A percentile compares a stretch with the other conserved stretches of the same genome.
phyloP scores from a whole-genome alignment of 2,329 filamentous ascomycete species.

The Mariannaea elegans region DNA sequence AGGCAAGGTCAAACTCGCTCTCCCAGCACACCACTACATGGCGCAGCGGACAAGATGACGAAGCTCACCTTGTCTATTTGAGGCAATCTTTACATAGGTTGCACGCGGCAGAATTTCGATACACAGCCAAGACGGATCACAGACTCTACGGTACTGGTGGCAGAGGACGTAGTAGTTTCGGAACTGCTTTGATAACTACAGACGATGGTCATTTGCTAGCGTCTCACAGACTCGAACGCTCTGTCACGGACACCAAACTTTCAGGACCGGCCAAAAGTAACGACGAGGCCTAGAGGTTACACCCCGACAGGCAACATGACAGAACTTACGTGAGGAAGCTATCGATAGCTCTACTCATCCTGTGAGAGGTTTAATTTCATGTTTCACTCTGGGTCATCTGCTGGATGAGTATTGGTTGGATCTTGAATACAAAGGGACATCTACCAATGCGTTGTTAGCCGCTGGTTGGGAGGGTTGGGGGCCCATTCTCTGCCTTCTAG shows the following conservation, averaged over 20 bases:
- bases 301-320: background rate
- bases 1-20: background rate
- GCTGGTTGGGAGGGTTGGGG: background rate
- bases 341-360: background rate
- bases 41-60: conserved; percentile 4
- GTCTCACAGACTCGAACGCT: background rate
- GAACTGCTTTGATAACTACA: conserved; percentile 4
- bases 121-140: conserved; percentile 8
- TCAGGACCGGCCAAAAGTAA: no score
- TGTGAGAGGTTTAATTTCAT: conserved; percentile 1
- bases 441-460: conserved; percentile 1
- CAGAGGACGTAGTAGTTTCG: background rate
- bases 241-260: conserved; percentile 1
- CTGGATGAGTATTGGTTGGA: background rate
- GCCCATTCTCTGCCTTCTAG: conserved; percentile 36
- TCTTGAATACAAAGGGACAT: conserved; percentile 5
- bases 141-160: background rate
- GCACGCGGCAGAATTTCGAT: conserved; percentile 1
- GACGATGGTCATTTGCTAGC: background rate
- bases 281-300: background rate
- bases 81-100: background rate
- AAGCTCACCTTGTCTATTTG: conserved; percentile 8
- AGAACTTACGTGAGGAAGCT: background rate
- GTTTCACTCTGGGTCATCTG: conserved; percentile 8
- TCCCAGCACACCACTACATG: background rate